phyloP scores from a whole-genome alignment of 805 yeast species.

The Saccharomycopsis sp. region DNA sequence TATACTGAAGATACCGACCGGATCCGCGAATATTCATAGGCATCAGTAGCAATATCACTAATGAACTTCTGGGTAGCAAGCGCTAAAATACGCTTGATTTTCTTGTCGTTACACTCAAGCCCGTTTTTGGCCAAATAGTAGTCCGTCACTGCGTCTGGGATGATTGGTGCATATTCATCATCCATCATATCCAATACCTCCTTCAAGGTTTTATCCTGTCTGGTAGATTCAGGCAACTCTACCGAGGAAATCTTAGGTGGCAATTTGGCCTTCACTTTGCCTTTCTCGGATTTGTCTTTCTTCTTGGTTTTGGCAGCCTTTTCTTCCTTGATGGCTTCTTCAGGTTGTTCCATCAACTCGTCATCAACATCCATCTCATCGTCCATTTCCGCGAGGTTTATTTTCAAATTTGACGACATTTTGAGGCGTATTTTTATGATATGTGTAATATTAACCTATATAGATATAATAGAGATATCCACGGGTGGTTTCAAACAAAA shows the following conservation, averaged over 20 bases:
- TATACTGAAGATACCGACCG: conserved; percentile 85
- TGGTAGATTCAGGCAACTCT: conserved; percentile 59
- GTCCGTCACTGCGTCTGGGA: conserved; percentile 95
- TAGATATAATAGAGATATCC: too few species aligned
- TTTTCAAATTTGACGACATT: conserved; percentile 4
- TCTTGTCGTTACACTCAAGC: conserved; percentile 68
- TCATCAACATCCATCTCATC: conserved; percentile 26
- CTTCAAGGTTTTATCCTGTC: conserved; percentile 74
- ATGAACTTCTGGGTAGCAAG: conserved; percentile 94
- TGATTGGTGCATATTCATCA: conserved; percentile 81
- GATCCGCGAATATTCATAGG: conserved; percentile 90
- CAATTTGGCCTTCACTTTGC: conserved; percentile 22
- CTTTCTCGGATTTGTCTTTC: conserved; percentile 26
- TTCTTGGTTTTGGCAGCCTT: conserved; percentile 24
- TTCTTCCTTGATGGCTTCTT: conserved; percentile 8
- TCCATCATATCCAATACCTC: conserved; percentile 87
- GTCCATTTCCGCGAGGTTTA: conserved; percentile 21
- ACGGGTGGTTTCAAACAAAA: too few species aligned
- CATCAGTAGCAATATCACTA: conserved; percentile 91
- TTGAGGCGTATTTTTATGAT: not conserved
- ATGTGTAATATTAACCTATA: too few species aligned
- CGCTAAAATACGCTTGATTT: conserved; percentile 79
- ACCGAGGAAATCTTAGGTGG: conserved; percentile 29
- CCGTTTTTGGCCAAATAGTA: conserved; percentile 85
- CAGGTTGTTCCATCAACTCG: conserved; percentile 20